A percentile compares a stretch with the other conserved stretches of the same genome.
These are phyloP conservation scores for Cafeteria roenbergensis DNA, from an alignment of 108 stramenopile species.

Conservation along the genomic window DNA sequence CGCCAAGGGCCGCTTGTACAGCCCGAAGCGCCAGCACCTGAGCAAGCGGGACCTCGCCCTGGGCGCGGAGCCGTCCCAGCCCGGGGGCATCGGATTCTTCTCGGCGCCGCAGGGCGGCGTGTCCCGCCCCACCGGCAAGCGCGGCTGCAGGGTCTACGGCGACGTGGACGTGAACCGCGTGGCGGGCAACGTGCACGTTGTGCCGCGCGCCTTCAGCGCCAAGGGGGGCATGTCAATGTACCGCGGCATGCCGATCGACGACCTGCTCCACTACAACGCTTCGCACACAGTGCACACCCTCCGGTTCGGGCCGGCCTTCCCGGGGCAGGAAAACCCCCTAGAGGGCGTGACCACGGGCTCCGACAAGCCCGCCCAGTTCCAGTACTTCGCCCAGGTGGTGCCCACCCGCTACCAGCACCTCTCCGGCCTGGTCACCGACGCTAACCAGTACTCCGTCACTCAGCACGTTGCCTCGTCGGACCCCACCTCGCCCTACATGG, in stretches of 20 bases:
- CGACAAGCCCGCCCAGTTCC: background rate
- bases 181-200: background rate
- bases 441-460: background rate
- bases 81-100: background rate
- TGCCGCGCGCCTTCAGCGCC: background rate
- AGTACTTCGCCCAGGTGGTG: background rate
- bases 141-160: background rate
- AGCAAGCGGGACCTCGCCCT: background rate
- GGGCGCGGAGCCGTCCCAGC: background rate
- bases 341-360: background rate
- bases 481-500: background rate
- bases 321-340: background rate
- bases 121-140: background rate
- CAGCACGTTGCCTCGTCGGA: background rate
- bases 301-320: background rate
- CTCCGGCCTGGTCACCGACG: background rate
- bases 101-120: background rate
- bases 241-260: background rate
- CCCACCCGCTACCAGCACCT: background rate
- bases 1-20: background rate
- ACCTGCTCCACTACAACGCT: background rate
- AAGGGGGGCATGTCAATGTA: background rate
- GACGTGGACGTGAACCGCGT: background rate
- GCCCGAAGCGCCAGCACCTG: background rate
- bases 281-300: background rate